Evolutionary conservation across 495 filamentous ascomycete genomes (phyloP).

Genomic region (Aspergillus sclerotioniger): DNA sequence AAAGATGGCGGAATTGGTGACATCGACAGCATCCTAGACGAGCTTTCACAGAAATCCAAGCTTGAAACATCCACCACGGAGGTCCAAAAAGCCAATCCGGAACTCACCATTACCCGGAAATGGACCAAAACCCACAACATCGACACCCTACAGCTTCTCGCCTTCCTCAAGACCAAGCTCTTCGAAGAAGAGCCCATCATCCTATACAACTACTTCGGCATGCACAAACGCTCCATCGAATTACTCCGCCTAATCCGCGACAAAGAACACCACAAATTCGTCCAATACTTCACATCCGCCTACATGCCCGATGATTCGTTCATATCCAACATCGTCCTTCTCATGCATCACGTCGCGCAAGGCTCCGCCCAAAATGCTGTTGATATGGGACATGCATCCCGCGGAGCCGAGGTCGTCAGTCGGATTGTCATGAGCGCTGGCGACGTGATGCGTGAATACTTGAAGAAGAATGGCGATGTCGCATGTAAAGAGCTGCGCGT

Average conservation of each 20-base stretch:
- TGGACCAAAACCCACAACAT: slow-evolving; percentile 27
- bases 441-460: slow-evolving; percentile 29
- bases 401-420: slow-evolving; percentile 12
- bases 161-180: slow-evolving; percentile 26
- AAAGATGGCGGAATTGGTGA: slow-evolving; percentile 19
- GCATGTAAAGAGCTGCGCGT: slow-evolving; percentile 33
- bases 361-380: slow-evolving; percentile 24
- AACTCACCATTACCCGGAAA: slow-evolving; percentile 20
- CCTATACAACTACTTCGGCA: slow-evolving; percentile 32
- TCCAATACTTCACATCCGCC: slow-evolving; percentile 27
- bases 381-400: slow-evolving; percentile 17
- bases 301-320: slow-evolving; percentile 31
- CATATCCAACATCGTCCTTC: slow-evolving; percentile 27
- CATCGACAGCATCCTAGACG: slow-evolving; percentile 26
- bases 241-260: slow-evolving; percentile 26
- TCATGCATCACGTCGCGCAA: slow-evolving; percentile 26
- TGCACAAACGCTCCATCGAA: slow-evolving; percentile 31
- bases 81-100: slow-evolving; percentile 16
- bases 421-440: slow-evolving; percentile 29
- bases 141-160: slow-evolving; percentile 27
- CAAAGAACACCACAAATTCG: slow-evolving; percentile 30
- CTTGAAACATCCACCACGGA: slow-evolving; percentile 16
- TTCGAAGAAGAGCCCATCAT: slow-evolving; percentile 31
- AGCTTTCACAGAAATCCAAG: slow-evolving; percentile 21
- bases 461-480: slow-evolving; percentile 30